Evolutionary conservation across 1,139 yeast genomes (phyloP).

Genomic region (Ogataea hybrid): DNA sequence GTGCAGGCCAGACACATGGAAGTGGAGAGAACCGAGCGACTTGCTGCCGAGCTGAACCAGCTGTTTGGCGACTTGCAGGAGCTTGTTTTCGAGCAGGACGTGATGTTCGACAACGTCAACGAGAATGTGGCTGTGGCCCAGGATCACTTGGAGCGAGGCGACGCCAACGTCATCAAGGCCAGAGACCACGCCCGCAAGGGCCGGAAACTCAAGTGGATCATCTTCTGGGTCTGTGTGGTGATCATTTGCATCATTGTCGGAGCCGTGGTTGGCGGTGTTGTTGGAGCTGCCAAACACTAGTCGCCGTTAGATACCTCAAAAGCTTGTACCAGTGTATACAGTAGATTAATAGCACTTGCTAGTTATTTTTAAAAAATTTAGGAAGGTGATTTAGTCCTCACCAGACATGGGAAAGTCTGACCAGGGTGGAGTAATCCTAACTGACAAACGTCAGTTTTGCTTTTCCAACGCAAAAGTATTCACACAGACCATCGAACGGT

Average conservation of each 20-base stretch:
- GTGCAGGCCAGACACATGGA: constrained; percentile 97
- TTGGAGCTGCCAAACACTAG: constrained; percentile 30
- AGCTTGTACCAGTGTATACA: constrained; percentile 4
- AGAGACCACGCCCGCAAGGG: constrained; percentile 86
- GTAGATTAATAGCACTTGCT: constrained; percentile 5
- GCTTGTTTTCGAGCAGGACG: constrained; percentile 94
- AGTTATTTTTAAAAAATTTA: constrained; percentile 13
- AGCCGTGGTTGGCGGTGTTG: constrained; percentile 53
- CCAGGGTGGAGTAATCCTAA: constrained; percentile 28
- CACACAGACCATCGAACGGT: constrained; percentile 21
- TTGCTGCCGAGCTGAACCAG: constrained; percentile 94
- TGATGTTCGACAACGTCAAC: constrained; percentile 78
- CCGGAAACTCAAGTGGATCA: constrained; percentile 89
- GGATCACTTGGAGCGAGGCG: constrained; percentile 89
- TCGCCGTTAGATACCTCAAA: neutral
- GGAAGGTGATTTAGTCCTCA: constrained; percentile 30
- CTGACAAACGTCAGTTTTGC: constrained; percentile 10
- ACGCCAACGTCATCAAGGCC: constrained; percentile 91
- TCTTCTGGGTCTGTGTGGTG: constrained; percentile 63
- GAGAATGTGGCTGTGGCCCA: constrained; percentile 82
- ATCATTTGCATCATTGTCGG: constrained; percentile 66
- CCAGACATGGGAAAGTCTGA: constrained; percentile 15
- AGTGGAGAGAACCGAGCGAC: constrained; percentile 88
- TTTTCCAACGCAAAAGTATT: constrained; percentile 28
- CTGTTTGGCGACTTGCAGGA: constrained; percentile 96